These are phyloP conservation scores for Mycena floridula DNA, from an alignment of 768 basidiomycete genomes.

Conservation along the genomic window DNA sequence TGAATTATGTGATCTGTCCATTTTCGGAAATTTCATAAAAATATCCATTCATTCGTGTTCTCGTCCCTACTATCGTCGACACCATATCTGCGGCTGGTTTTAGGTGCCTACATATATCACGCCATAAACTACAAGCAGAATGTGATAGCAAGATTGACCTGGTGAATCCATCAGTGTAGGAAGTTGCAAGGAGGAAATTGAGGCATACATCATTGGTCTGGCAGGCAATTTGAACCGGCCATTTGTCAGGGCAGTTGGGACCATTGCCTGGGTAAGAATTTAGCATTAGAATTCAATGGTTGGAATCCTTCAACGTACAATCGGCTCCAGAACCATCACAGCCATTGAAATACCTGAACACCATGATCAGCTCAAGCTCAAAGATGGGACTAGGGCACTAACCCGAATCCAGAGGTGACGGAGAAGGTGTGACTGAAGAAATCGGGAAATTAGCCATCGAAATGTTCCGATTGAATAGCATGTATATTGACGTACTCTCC, in stretches of 20 bases:
- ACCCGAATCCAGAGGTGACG: constrained; percentile 28
- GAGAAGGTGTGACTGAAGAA: constrained; percentile 23
- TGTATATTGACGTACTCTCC: constrained; percentile 18
- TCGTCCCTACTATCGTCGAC: too few relatives aligned
- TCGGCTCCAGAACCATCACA: constrained; percentile 20
- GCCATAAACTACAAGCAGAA: too few relatives aligned
- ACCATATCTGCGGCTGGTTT: too few relatives aligned
- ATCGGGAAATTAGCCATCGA: not conserved
- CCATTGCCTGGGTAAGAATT: constrained; percentile 16
- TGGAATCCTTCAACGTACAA: constrained; percentile 13
- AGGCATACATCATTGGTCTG: constrained; percentile 21
- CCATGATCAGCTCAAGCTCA: not conserved
- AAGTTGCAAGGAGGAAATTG: not conserved
- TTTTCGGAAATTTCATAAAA: too few relatives aligned
- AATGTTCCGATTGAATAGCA: not conserved
- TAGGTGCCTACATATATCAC: too few relatives aligned
- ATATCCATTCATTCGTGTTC: too few relatives aligned
- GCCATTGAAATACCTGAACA: constrained; percentile 20
- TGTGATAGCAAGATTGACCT: not conserved
- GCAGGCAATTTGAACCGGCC: constrained; percentile 25
- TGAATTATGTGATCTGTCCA: too few relatives aligned
- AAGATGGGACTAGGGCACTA: constrained; percentile 1
- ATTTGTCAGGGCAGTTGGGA: constrained; percentile 21
- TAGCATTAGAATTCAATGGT: not conserved
- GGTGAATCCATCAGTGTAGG: not conserved